Conservation (phyloP, 2,329 filamentous ascomycete species). For the Exophiala phaeomuriformis region DNA sequence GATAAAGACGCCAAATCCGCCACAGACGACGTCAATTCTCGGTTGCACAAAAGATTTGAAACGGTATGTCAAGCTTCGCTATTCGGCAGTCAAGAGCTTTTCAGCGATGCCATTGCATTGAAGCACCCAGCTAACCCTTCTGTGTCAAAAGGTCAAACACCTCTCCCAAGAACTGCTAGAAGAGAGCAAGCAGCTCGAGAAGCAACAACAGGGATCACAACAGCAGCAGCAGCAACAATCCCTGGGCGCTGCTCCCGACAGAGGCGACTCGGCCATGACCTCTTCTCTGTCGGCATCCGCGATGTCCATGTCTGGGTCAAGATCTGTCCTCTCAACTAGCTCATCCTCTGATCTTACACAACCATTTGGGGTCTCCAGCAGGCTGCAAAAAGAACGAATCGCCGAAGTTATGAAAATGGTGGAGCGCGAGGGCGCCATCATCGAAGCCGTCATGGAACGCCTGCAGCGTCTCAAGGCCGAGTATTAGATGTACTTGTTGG, state of each 20-base stretch:
- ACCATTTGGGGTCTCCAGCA: constrained; percentile 15
- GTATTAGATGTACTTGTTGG: constrained; percentile 13
- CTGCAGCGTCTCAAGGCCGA: constrained; percentile 22
- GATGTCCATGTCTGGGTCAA: constrained; percentile 26
- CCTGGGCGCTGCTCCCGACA: neutral
- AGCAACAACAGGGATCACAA: constrained; percentile 26
- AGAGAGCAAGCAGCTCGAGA: constrained; percentile 33
- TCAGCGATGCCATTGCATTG: neutral
- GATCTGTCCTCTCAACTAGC: neutral
- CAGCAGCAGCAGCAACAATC: constrained; percentile 5
- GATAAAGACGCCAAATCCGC: constrained; percentile 11
- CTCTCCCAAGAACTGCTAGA: constrained; percentile 34
- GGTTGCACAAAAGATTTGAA: constrained; percentile 34
- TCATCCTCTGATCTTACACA: neutral
- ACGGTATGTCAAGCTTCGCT: constrained; percentile 31
- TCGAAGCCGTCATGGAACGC: constrained; percentile 24
- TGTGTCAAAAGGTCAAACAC: constrained; percentile 33
- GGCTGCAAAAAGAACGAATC: constrained; percentile 41
- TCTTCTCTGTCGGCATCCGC: constrained; percentile 15
- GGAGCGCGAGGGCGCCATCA: constrained; percentile 38
- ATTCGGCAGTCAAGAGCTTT: neutral
- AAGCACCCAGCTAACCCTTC: neutral
- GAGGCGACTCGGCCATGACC: constrained; percentile 11
- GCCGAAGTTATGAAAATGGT: constrained; percentile 45
- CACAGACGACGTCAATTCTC: constrained; percentile 21